Conservation (phyloP, 169 alveolate species). For the Babesia sp. region DNA sequence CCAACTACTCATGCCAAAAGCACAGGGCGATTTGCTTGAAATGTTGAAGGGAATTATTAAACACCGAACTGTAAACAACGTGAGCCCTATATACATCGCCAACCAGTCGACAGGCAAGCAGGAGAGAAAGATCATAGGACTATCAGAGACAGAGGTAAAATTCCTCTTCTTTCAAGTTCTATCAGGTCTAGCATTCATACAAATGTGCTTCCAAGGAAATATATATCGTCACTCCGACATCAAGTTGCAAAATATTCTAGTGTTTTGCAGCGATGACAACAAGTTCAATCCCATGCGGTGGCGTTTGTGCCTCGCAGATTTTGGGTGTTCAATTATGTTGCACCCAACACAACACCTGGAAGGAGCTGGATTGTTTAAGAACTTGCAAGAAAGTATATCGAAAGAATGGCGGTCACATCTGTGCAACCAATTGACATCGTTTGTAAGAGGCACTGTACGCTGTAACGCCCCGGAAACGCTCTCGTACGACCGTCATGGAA, state of each 20-base stretch:
- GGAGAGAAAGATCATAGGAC: slow-evolving; percentile 60
- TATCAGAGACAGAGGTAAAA: slow-evolving; percentile 72
- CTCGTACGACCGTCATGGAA: slow-evolving; percentile 57
- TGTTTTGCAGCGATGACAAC: slow-evolving; percentile 64
- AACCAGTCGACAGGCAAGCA: slow-evolving; percentile 20
- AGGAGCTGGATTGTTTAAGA: slow-evolving; percentile 20
- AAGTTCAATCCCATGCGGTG: slow-evolving; percentile 70
- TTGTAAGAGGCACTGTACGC: slow-evolving; percentile 55
- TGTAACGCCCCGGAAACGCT: slow-evolving; percentile 67
- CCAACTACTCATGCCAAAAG: slow-evolving; percentile 77
- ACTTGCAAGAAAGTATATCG: slow-evolving; percentile 15
- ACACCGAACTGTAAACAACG: slow-evolving; percentile 13
- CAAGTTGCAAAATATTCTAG: slow-evolving; percentile 73
- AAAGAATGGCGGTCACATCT: slow-evolving; percentile 52
- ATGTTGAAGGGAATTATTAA: slow-evolving; percentile 49
- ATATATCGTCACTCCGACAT: slow-evolving; percentile 74
- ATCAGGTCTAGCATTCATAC: slow-evolving; percentile 72
- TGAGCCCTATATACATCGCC: neutral
- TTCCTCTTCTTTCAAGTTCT: slow-evolving; percentile 72
- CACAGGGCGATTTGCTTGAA: slow-evolving; percentile 72
- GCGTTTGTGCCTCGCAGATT: slow-evolving; percentile 75
- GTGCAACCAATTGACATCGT: slow-evolving; percentile 47
- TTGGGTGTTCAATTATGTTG: slow-evolving; percentile 72
- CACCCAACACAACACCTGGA: slow-evolving; percentile 63
- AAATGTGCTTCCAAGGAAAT: slow-evolving; percentile 77